These are phyloP conservation scores for Prunus armeniaca DNA, from an alignment of 306 rosid species.

Conservation along the genomic window DNA sequence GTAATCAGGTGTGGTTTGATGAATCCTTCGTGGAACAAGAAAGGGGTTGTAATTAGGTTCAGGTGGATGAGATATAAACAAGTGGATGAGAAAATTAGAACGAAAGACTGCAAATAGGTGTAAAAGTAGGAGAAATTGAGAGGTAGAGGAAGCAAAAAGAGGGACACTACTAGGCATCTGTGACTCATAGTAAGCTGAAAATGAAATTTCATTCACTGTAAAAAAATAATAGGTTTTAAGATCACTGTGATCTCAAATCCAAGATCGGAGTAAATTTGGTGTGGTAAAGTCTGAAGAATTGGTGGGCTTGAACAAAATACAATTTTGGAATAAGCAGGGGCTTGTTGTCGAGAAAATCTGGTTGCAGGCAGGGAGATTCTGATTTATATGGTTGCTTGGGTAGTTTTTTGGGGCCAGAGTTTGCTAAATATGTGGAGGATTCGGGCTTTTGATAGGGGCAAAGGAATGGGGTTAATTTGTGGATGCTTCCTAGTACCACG, in stretches of 20 bases:
- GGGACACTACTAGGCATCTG: neutral
- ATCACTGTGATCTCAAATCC: neutral
- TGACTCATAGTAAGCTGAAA: neutral
- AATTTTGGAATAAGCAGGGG: neutral
- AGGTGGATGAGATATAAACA: neutral
- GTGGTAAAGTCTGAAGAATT: neutral
- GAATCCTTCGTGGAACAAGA: neutral
- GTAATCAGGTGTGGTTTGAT: neutral
- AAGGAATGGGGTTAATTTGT: too few relatives aligned
- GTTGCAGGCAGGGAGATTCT: neutral
- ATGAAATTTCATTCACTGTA: neutral
- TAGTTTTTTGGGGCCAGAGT: neutral
- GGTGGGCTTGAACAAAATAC: neutral
- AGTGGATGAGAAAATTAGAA: neutral
- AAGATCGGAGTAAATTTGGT: neutral
- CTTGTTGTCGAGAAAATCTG: neutral
- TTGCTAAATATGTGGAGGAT: too few relatives aligned
- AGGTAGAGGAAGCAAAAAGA: neutral
- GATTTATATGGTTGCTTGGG: neutral
- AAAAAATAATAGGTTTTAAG: neutral
- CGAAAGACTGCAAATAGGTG: neutral
- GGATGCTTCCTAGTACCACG: too few relatives aligned
- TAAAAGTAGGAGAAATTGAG: neutral
- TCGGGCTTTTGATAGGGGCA: too few relatives aligned
- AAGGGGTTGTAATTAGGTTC: neutral